These are phyloP conservation scores for Glomus cerebriforme DNA, from an alignment of 192 early-diverging fungal species.

Conservation along the genomic window DNA sequence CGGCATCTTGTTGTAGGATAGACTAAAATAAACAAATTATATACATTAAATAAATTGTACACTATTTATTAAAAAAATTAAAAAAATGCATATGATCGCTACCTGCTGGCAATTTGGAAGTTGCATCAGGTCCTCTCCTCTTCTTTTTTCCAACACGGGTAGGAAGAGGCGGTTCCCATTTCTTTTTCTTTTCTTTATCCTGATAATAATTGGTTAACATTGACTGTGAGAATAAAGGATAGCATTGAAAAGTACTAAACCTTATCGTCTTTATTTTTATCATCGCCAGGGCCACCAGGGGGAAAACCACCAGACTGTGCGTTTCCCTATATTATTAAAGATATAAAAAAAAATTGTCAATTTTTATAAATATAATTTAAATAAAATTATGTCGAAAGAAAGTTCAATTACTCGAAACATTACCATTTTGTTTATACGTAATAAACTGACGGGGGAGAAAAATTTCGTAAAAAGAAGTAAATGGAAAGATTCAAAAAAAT, in stretches of 20 bases:
- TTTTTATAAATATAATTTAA: background rate
- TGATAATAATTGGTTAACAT: conserved; percentile 18
- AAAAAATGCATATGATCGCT: conserved; percentile 6
- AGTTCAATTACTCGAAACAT: background rate
- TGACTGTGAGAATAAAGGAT: background rate
- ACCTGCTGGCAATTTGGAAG: conserved; percentile 90
- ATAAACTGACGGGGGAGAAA: no score
- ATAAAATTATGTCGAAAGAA: background rate
- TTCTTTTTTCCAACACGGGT: conserved; percentile 99
- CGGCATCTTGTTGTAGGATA: conserved; percentile 96
- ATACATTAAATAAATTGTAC: conserved; percentile 4
- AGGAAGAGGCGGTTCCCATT: conserved; percentile 98
- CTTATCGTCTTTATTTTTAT: conserved; percentile 65
- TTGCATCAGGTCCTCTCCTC: conserved; percentile 89
- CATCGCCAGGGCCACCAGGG: conserved; percentile 45
- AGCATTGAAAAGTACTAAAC: conserved; percentile 10
- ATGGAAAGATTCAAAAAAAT: no score
- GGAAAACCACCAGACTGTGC: conserved; percentile 77
- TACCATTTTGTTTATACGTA: no score
- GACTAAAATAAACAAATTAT: conserved; percentile 57
- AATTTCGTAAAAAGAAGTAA: background rate
- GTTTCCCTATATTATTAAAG: conserved; percentile 69
- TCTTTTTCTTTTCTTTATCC: conserved; percentile 87
- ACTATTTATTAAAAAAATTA: background rate
- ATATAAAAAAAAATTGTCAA: background rate